Conservation (phyloP, 177 flowering plant species). For the Telopea speciosissima region DNA sequence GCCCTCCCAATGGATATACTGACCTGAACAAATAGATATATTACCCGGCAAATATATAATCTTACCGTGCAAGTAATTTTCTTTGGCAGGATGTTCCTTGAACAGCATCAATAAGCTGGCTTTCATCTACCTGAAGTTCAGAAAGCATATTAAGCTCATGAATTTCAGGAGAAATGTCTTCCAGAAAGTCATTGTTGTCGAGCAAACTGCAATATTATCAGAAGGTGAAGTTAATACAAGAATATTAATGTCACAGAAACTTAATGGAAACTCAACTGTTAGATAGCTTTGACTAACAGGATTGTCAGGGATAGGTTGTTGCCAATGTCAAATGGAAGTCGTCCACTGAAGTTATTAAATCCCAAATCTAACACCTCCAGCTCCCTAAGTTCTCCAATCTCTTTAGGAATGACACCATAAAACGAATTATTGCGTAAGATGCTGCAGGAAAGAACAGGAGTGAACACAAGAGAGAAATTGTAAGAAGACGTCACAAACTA, state of each 20-base stretch:
- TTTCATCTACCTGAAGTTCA: slow-evolving; percentile 37
- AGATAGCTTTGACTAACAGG: slow-evolving; percentile 35
- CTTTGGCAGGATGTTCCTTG: slow-evolving; percentile 22
- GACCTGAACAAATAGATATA: neutral
- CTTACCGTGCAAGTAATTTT: slow-evolving; percentile 31
- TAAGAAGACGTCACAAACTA: neutral
- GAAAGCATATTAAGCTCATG: slow-evolving; percentile 16
- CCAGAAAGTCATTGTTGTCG: slow-evolving; percentile 45
- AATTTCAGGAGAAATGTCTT: slow-evolving; percentile 17
- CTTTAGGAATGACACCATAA: slow-evolving; percentile 49
- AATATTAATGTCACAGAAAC: neutral
- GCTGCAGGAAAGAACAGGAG: slow-evolving; percentile 27
- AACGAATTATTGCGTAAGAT: slow-evolving; percentile 64
- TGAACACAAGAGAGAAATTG: neutral
- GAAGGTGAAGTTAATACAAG: slow-evolving; percentile 2
- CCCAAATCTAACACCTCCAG: slow-evolving; percentile 62
- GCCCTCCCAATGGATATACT: neutral
- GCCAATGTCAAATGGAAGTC: slow-evolving; percentile 44
- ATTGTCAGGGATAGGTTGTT: slow-evolving; percentile 34
- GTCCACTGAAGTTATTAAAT: slow-evolving; percentile 52
- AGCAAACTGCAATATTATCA: slow-evolving; percentile 36
- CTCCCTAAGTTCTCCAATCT: slow-evolving; percentile 45
- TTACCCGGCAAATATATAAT: neutral
- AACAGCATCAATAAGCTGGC: slow-evolving; percentile 20
- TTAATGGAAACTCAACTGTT: neutral